Percentiles rank a stretch among this genome's conserved stretches.
Conservation (phyloP, 108 stramenopile species). For the Pseudonitzschia pungens region DNA sequence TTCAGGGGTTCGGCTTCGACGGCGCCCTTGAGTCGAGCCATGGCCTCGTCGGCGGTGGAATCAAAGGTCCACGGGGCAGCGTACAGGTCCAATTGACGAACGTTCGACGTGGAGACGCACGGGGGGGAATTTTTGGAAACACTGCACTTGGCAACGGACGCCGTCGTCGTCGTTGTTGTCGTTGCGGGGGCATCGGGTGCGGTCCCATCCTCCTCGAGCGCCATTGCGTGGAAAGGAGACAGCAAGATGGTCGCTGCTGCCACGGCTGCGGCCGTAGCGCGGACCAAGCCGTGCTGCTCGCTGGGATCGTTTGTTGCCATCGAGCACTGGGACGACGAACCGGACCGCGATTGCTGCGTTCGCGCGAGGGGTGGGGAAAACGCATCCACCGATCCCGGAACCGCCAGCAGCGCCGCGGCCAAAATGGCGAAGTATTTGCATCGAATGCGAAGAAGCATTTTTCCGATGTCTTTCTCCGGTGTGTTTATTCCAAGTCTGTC, state of each 20-base stretch:
- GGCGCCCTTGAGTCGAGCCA: slow-evolving; percentile 76
- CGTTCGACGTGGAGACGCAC: slow-evolving; percentile 72
- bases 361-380: background rate
- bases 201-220: background rate
- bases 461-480: background rate
- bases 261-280: background rate
- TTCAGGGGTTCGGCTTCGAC: slow-evolving; percentile 45
- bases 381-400: background rate
- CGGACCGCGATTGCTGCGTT: background rate
- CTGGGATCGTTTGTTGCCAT: background rate
- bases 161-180: background rate
- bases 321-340: background rate
- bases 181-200: background rate
- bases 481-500: background rate
- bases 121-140: slow-evolving; percentile 25
- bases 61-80: slow-evolving; percentile 84
- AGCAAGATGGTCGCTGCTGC: slow-evolving; percentile 4
- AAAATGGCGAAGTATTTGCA: background rate
- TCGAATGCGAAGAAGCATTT: background rate
- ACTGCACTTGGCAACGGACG: slow-evolving; percentile 27
- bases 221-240: background rate
- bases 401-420: background rate
- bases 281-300: background rate
- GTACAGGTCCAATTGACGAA: slow-evolving; percentile 62
- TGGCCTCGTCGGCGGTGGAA: slow-evolving; percentile 59